These are phyloP conservation scores for Orychophragmus violaceus DNA, from an alignment of 345 rosid species.

Conservation along the genomic window DNA sequence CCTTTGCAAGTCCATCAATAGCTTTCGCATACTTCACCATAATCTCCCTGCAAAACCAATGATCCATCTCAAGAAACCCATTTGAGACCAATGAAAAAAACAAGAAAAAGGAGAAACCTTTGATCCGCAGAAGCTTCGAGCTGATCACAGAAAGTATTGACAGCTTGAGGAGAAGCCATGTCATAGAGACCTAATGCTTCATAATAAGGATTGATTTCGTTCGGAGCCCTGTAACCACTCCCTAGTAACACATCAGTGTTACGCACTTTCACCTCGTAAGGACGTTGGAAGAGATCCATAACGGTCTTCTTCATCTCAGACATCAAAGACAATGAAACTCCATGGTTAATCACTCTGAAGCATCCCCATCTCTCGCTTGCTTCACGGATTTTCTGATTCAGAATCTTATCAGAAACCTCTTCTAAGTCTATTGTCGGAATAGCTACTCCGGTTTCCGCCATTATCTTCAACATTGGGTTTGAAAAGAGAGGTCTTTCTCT, in stretches of 20 bases:
- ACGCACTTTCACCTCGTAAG: constrained; percentile 50
- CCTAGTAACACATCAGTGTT: constrained; percentile 57
- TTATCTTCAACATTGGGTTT: background rate
- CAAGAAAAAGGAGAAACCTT: constrained; percentile 33
- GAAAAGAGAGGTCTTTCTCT: background rate
- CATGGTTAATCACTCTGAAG: constrained; percentile 70
- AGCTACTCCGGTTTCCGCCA: background rate
- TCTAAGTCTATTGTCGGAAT: constrained; percentile 47
- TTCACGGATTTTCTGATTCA: constrained; percentile 40
- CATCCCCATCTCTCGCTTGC: constrained; percentile 78
- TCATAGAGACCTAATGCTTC: constrained; percentile 78
- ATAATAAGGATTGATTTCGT: constrained; percentile 57
- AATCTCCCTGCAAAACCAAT: constrained; percentile 40
- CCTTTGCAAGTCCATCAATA: background rate
- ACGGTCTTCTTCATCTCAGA: constrained; percentile 62
- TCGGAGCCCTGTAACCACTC: constrained; percentile 63
- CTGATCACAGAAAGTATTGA: constrained; percentile 58
- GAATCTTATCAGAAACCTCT: constrained; percentile 36
- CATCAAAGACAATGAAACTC: constrained; percentile 41
- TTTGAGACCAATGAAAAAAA: background rate
- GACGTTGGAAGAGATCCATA: constrained; percentile 57
- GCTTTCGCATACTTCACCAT: background rate
- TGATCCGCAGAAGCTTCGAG: constrained; percentile 59
- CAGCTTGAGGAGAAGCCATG: constrained; percentile 54
- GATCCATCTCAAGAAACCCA: background rate